Evolutionary conservation across 2,329 filamentous ascomycete genomes (phyloP), one percentile per base, ranked within the genome.

Genomic region (Juglanconis juglandina): DNA sequence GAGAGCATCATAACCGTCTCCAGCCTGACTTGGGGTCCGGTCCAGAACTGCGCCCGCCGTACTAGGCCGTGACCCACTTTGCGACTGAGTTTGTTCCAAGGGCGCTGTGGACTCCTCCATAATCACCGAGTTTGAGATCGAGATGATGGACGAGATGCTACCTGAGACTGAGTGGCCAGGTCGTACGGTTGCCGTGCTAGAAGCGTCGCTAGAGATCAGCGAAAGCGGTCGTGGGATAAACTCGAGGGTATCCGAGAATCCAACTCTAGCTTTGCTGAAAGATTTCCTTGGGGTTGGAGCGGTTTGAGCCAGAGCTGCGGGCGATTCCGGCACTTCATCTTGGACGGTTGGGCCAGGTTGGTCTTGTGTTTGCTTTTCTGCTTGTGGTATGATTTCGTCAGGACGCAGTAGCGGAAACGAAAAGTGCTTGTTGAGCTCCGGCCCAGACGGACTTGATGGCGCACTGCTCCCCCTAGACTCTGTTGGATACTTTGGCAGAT

Each of bases 221-320:
- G 93, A 96, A 17, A 96, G 76, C 0, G 93, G 92, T 10, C 91
- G 85, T 5, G 89, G 89, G 67, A 93, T 93, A 64, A 90, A 92
- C 72, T 96, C 91, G 34, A 96, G 80, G 10, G 86, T 90, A 64
- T 96, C 92, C 1, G 90, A 92, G 69, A 96, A 96, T 1, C 89
- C 90, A 50, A 96, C 92, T 11, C 89, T 81, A 47, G 87, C 83
- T 62, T 57, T 63, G 42, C 58, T 53, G 17, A 61, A 63, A 1
- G 61, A 60, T 47, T 63, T 63, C 30, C 58, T 53, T n/a, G 50
- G 50, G 3, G 58, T 8, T 8, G 48, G 80, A 8, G 63, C 61
- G 1, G 73, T 63, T 56, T 73, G 73, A 69, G 71, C 50, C 73
- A 73, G 63, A 72, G 71, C 59, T 55, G 70, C 46, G 17, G 61